Conservation (phyloP, 1,139 yeast species). For the Geotrichum fermentans region DNA sequence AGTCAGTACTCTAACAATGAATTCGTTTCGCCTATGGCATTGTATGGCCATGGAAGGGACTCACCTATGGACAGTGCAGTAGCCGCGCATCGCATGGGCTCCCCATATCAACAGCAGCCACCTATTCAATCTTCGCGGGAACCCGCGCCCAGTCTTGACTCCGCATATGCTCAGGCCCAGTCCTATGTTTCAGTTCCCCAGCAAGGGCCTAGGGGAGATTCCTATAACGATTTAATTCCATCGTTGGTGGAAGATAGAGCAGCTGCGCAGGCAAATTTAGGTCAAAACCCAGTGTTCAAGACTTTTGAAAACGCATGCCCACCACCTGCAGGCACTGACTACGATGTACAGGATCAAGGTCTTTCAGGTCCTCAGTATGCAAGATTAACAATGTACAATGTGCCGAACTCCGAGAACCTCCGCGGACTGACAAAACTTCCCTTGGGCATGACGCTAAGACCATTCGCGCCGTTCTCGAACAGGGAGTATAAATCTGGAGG, state of each 20-base stretch:
- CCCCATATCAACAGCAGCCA: slow-evolving; percentile 13
- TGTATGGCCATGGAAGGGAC: slow-evolving; percentile 1
- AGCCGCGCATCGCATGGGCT: slow-evolving; percentile 4
- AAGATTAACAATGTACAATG: slow-evolving; percentile 74
- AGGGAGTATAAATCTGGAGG: slow-evolving; percentile 30
- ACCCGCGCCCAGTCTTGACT: background rate
- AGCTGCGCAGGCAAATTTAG: slow-evolving; percentile 48
- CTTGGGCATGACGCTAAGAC: slow-evolving; percentile 71
- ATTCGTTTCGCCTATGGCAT: slow-evolving; percentile 2
- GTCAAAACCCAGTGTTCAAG: slow-evolving; percentile 46
- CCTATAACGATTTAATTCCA: slow-evolving; percentile 36
- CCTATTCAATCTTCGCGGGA: background rate
- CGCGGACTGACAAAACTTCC: slow-evolving; percentile 74
- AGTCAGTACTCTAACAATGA: background rate
- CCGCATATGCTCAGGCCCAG: background rate
- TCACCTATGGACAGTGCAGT: slow-evolving; percentile 7
- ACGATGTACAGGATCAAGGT: slow-evolving; percentile 72
- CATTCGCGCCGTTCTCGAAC: slow-evolving; percentile 54
- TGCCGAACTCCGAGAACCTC: slow-evolving; percentile 74
- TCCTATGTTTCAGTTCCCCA: background rate
- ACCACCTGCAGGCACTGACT: slow-evolving; percentile 78
- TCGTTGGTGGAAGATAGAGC: slow-evolving; percentile 56
- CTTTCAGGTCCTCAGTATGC: slow-evolving; percentile 76
- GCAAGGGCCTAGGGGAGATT: background rate
- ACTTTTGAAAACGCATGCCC: slow-evolving; percentile 76